phyloP scores from a whole-genome alignment of 2,329 filamentous ascomycete species.

The Colletotrichum neosansevieriae region DNA sequence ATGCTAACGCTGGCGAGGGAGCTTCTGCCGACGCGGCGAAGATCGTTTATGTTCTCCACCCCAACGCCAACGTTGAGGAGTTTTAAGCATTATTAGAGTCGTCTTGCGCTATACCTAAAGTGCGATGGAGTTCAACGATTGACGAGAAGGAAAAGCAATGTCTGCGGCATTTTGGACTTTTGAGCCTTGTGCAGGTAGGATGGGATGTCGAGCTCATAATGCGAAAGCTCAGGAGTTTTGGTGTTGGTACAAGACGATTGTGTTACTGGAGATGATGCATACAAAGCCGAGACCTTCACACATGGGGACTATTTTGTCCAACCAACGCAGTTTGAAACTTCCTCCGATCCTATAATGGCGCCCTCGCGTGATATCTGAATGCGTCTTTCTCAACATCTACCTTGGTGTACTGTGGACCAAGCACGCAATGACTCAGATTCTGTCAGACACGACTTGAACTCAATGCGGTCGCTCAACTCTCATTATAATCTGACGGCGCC shows the following conservation, averaged over 20 bases:
- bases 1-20: constrained; percentile 55
- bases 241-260: constrained; percentile 19
- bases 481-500: not conserved
- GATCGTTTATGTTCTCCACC: constrained; percentile 89
- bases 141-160: constrained; percentile 25
- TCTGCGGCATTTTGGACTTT: constrained; percentile 25
- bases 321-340: no score
- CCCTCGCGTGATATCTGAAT: no score
- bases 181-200: constrained; percentile 11
- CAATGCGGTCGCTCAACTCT: not conserved
- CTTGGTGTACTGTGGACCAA: no score
- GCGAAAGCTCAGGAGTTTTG: constrained; percentile 26
- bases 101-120: not conserved
- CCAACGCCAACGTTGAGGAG: constrained; percentile 88
- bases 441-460: no score
- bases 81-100: constrained; percentile 46
- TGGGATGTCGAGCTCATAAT: constrained; percentile 8
- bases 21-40: constrained; percentile 58
- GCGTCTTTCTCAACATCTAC: no score
- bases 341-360: no score
- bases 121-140: not conserved
- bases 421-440: no score
- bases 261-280: constrained; percentile 1
- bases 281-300: not conserved
- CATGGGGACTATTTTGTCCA: no score